These are phyloP conservation scores for Gentiana macrophylla DNA, from an alignment of 257 asterid genomes.

Conservation along the genomic window DNA sequence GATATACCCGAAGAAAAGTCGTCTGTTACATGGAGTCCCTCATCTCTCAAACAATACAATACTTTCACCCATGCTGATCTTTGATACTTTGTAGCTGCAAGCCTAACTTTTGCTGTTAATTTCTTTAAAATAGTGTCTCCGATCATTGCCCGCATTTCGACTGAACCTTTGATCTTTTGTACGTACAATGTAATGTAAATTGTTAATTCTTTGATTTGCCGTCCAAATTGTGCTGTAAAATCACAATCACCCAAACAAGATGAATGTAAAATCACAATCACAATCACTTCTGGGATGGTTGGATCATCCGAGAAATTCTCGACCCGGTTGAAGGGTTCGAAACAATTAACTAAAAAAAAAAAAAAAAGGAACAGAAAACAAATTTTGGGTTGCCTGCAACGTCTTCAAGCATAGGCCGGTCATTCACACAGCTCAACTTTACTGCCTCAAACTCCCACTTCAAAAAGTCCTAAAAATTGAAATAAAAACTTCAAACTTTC, in stretches of 20 bases:
- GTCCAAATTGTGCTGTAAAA: constrained; percentile 71
- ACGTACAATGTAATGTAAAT: constrained; percentile 63
- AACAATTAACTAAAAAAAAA: constrained; percentile 39
- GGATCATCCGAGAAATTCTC: constrained; percentile 50
- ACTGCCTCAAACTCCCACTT: too few relatives aligned
- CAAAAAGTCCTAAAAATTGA: too few relatives aligned
- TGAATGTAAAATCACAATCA: constrained; percentile 61
- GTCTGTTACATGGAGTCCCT: constrained; percentile 74
- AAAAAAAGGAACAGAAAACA: too few relatives aligned
- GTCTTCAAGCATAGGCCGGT: too few relatives aligned
- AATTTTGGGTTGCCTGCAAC: too few relatives aligned
- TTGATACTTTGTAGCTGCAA: constrained; percentile 63
- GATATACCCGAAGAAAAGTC: constrained; percentile 80
- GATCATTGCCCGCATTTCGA: constrained; percentile 78
- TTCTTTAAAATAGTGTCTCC: constrained; percentile 59
- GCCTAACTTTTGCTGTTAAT: constrained; percentile 47
- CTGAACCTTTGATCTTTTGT: constrained; percentile 65
- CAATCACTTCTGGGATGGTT: constrained; percentile 61
- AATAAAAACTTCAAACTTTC: too few relatives aligned
- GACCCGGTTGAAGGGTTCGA: constrained; percentile 62
- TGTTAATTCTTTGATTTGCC: constrained; percentile 69
- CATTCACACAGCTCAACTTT: too few relatives aligned
- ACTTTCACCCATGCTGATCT: constrained; percentile 76
- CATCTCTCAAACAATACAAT: constrained; percentile 78
- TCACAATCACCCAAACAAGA: constrained; percentile 68